Conservation (phyloP, 306 rosid genomes). For the Malus sieversii region DNA sequence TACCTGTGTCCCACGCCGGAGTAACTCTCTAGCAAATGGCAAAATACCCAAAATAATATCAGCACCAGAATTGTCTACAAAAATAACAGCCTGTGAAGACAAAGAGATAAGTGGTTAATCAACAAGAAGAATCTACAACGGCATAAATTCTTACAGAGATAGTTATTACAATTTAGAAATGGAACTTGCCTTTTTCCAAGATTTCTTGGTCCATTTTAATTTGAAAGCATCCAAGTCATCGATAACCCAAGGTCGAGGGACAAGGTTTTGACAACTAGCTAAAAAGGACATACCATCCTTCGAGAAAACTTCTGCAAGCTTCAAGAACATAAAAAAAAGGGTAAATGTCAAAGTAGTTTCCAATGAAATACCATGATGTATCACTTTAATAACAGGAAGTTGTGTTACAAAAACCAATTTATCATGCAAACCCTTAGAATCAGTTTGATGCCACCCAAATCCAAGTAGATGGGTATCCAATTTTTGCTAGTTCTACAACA, state of each 20-base stretch:
- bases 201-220: conserved; percentile 68
- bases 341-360: neutral
- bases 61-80: conserved; percentile 97
- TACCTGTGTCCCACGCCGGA: conserved; percentile 84
- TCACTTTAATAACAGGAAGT: neutral
- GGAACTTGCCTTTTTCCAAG: conserved; percentile 84
- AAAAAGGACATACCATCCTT: conserved; percentile 92
- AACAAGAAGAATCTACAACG: conserved; percentile 8
- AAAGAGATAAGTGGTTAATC: conserved; percentile 8
- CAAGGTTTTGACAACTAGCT: conserved; percentile 85
- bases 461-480: neutral
- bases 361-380: neutral
- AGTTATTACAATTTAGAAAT: neutral
- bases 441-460: neutral
- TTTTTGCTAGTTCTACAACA: neutral
- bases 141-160: neutral
- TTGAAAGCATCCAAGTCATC: conserved; percentile 85
- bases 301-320: conserved; percentile 95
- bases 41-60: conserved; percentile 88
- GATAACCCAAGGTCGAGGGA: conserved; percentile 94
- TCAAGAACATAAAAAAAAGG: conserved; percentile 9
- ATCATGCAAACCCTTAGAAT: neutral
- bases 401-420: neutral
- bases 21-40: conserved; percentile 94
- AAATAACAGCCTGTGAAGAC: conserved; percentile 64